Base-by-base conservation (phyloP, 2,329 filamentous ascomycete species). In the Colletotrichum horii region DNA sequence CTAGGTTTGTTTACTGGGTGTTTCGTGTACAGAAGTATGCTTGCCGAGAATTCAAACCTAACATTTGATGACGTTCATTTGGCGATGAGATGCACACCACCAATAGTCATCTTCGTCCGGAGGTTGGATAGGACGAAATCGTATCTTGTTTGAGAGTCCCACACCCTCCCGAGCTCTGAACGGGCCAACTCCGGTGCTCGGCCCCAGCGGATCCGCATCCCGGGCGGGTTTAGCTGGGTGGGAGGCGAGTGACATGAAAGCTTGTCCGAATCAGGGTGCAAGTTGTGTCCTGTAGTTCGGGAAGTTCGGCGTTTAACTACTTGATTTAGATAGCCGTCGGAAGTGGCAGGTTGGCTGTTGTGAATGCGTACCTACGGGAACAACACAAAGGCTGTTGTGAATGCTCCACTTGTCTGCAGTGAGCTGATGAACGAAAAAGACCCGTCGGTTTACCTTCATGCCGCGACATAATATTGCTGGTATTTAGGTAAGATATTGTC, bases 11-110 rank as follows among this genome's bases (percentile, higher is more conserved):
- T 61, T 61, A 32, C 19, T 4, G 28, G 58, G 58, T 22, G 58
- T 61, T 61, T 61, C 58, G 58, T 61, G 58, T 61, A 22, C 12
- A 34, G 58, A 61, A 52, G n/a, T 52, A 52, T 52, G 43, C n/a
- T 52, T 52, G n/a, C n/a, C 43, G 43, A 52, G 6, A 22, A 22
- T 52, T 22, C 12, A 52, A 52, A 52, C 11, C 3, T 22, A 52
- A 52, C n/a, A 52, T 22, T 52, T 12, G 43, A 52, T 52, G 43
- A 52, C 43, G 43, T 52, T 52, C 43, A 24, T 4, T 52, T 61
- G 26, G 30, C 28, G 7, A 28, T n/a, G 30, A 24, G 58, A 34
- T 61, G 19, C 28, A 0, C n/a, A 7, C 58, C 28, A 4, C 28
- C 58, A 30, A 32, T 22, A 4, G 58, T 5, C 19, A 9, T 32